Evolutionary conservation across 176 grass and related monocot species (phyloP).

Genomic region (Juncus effusus): DNA sequence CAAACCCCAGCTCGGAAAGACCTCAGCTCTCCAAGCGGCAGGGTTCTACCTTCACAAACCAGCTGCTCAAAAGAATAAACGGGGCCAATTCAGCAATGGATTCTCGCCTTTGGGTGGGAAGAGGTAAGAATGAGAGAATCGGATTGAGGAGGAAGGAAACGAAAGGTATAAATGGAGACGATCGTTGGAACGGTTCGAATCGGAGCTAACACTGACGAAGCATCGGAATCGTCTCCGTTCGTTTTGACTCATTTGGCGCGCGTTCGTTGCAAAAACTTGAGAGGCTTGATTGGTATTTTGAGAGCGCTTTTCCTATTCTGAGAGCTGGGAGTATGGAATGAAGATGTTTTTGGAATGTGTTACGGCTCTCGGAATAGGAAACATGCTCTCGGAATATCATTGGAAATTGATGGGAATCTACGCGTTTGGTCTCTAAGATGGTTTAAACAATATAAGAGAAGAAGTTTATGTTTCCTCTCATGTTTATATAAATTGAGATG

Average conservation of each 20-base stretch:
- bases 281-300: too few species aligned
- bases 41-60: slow-evolving; percentile 6
- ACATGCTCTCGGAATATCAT: too few species aligned
- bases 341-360: too few species aligned
- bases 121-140: slow-evolving; percentile 3
- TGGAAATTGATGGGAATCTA: too few species aligned
- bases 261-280: neutral
- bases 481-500: too few species aligned
- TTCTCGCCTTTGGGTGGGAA: slow-evolving; percentile 25
- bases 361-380: too few species aligned
- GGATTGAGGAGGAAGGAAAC: slow-evolving; percentile 9
- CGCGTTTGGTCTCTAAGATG: too few species aligned
- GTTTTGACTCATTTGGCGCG: neutral
- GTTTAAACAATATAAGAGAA: too few species aligned
- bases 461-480: too few species aligned
- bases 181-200: slow-evolving; percentile 10
- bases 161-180: slow-evolving; percentile 10
- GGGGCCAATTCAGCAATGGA: slow-evolving; percentile 13
- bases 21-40: neutral
- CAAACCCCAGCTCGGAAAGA: slow-evolving; percentile 17
- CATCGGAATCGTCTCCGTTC: slow-evolving; percentile 4
- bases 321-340: too few species aligned
- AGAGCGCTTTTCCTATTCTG: too few species aligned
- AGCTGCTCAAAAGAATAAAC: neutral
- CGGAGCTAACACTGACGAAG: neutral